These are phyloP conservation scores for Anaeromyces robustus DNA, from an alignment of 192 early-diverging fungal species.

Conservation along the genomic window DNA sequence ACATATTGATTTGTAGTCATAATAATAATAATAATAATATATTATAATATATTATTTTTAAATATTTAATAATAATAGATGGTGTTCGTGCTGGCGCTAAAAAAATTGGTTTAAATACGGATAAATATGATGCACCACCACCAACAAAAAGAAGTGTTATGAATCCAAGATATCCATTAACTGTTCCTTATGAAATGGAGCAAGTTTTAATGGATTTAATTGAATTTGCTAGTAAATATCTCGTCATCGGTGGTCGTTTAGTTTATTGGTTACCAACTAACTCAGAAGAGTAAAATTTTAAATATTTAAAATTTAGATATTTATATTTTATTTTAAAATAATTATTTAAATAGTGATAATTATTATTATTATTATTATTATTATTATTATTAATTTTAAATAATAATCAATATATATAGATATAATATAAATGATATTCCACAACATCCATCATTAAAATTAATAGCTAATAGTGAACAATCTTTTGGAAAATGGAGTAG, in stretches of 20 bases:
- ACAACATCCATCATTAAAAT: constrained; percentile 54
- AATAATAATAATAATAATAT: too few relatives aligned
- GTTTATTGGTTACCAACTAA: constrained; percentile 95
- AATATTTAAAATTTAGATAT: too few relatives aligned
- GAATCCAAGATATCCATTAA: constrained; percentile 61
- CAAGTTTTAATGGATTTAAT: constrained; percentile 73
- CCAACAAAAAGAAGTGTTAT: constrained; percentile 15
- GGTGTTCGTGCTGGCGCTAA: constrained; percentile 95
- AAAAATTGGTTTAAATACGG: constrained; percentile 53
- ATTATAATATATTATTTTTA: too few relatives aligned
- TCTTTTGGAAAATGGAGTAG: constrained; percentile 86
- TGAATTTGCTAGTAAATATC: constrained; percentile 59
- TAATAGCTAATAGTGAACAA: constrained; percentile 87
- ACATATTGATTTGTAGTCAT: too few relatives aligned
- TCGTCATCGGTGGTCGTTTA: constrained; percentile 66
- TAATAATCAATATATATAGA: neutral
- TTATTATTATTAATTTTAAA: neutral
- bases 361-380: too few relatives aligned
- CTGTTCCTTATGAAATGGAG: constrained; percentile 86
- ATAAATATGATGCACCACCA: constrained; percentile 20
- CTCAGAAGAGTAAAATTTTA: constrained; percentile 46
- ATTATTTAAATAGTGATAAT: too few relatives aligned
- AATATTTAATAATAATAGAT: constrained; percentile 11
- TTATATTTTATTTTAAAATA: too few relatives aligned
- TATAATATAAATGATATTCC: constrained; percentile 68